Evolutionary conservation across 306 rosid genomes (phyloP).

Genomic region (Dalbergia cultrata): DNA sequence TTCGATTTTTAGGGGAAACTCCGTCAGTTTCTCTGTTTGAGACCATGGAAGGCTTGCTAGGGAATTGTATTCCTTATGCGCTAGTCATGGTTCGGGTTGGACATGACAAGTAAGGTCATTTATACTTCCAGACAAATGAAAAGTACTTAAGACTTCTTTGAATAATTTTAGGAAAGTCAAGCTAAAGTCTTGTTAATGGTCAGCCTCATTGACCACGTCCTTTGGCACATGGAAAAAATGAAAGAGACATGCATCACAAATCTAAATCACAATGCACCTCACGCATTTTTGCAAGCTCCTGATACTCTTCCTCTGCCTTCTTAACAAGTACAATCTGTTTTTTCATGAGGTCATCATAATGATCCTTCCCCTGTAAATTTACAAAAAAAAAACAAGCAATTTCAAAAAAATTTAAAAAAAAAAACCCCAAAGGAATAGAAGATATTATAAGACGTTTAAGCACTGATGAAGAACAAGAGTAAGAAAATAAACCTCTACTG

Average conservation of each 20-base stretch:
- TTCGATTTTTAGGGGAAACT: too few relatives aligned
- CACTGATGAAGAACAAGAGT: slow-evolving; percentile 17
- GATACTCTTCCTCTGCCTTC: slow-evolving; percentile 64
- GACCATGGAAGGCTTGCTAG: too few relatives aligned
- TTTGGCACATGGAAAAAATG: slow-evolving; percentile 11
- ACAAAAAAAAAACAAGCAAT: background rate
- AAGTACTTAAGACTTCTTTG: background rate
- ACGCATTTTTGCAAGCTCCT: slow-evolving; percentile 57
- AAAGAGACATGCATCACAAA: slow-evolving; percentile 38
- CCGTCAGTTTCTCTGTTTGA: background rate
- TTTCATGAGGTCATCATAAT: slow-evolving; percentile 77
- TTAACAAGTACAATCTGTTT: slow-evolving; percentile 66
- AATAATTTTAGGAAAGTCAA: background rate
- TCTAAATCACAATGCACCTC: slow-evolving; percentile 60
- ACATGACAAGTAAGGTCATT: background rate
- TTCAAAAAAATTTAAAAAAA: background rate
- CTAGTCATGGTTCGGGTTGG: background rate
- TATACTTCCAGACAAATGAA: background rate
- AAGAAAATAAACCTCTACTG: slow-evolving; percentile 60
- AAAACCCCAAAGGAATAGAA: slow-evolving; percentile 3
- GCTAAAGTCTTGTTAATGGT: slow-evolving; percentile 1
- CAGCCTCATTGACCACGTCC: slow-evolving; percentile 12
- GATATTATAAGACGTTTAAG: slow-evolving; percentile 23
- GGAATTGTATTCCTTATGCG: too few relatives aligned
- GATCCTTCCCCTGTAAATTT: slow-evolving; percentile 66